Base-by-base conservation (phyloP, 1,139 yeast species). In the Geotrichum phurueaensis region DNA sequence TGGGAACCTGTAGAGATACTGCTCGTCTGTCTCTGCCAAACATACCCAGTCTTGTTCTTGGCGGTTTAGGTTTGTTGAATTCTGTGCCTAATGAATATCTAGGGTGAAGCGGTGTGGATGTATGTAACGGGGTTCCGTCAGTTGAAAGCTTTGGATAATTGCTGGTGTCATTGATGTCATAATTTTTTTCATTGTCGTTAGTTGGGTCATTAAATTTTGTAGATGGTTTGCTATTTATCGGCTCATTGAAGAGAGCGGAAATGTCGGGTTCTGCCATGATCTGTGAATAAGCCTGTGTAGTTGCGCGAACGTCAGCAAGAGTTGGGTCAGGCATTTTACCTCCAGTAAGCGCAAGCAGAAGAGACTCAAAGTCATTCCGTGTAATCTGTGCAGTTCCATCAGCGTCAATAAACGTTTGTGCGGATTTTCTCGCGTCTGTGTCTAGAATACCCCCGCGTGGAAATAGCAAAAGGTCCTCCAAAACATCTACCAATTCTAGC, bases 21-120 rank as follows among this genome's bases (percentile, higher is more conserved):
- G 53, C 53, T 2, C 53, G 48, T 10, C 50, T 29, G 39, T 55
- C 53, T 23, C 33, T 33, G 27, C 52, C 54, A 22, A 49, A 50
- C 25, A 7, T n/a, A 39, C 47, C 47, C 22, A 39, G 9, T 29
- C 45, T 51, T 48, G 47, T 55, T 7, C 33, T 18, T 50, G 58
- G 20, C 9, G 45, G 43, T 9, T 43, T 15, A 18, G 57, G 55
- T 31, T 49, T 47, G 36, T 55, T 55, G 15, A 49, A 33, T 13
- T 49, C 54, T n/a, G 51, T 55, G 13, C 50, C 36, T 31, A 31
- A 29, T 25, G 58, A 39, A 39, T 36, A 36, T 50, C 27, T 49
- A 0, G 58, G 56, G 36, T 55, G 58, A 13, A 59, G 56, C 2
- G 61, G 61, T 1, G 61, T 59, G 20, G 61, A 59, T 5, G 61